Base-by-base conservation (phyloP, 2,329 filamentous ascomycete species). In the Cytospora paraplurivora region DNA sequence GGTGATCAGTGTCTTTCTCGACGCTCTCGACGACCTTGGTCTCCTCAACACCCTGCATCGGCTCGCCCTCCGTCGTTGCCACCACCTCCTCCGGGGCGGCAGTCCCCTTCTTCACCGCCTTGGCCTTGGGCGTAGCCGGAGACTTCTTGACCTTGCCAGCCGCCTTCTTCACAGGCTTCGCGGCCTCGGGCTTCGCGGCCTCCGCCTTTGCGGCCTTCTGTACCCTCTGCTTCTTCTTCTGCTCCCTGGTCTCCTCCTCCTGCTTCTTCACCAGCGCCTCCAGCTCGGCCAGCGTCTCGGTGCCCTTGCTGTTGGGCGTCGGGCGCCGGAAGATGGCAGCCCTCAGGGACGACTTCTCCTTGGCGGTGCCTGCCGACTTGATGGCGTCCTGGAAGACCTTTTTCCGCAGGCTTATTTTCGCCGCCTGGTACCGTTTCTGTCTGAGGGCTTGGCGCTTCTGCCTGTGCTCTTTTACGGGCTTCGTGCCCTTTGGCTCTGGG, bases 181-280 rank as follows among this genome's bases (percentile, higher is more conserved):
- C 32, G 54, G 52, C 7, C 56, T 54, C 53, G n/a, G 64, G 56
- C 52, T 56, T 35, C 19, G 44, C 32, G 54, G 52, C 7, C 56
- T 54, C 53, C 17, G 60, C 19, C 41, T 17, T 61, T 1, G 61
- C 56, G 37, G 52, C 35, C n/a, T 13, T 44, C 41, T 47, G n/a
- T 6, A 44, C 61, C 56, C 35, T 21, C 53, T 41, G 27, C 37
- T 37, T 33, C 56, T 44, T 58, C 57, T 49, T 54, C 32, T 64
- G 50, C 53, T 52, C 57, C 34, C 19, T 49, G 21, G 61, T 60
- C 61, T 66, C 52, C 33, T 51, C 57, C 54, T 58, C 47, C 62
- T 66, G 61, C 35, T 19, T 35, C 57, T 44, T 60, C 47, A 66
- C 61, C 13, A 66, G 56, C 17, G 27, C 41, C 64, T 66, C 61